Conservation (phyloP, 208 protist genomes). For the Endotrypanum monterogeii region DNA sequence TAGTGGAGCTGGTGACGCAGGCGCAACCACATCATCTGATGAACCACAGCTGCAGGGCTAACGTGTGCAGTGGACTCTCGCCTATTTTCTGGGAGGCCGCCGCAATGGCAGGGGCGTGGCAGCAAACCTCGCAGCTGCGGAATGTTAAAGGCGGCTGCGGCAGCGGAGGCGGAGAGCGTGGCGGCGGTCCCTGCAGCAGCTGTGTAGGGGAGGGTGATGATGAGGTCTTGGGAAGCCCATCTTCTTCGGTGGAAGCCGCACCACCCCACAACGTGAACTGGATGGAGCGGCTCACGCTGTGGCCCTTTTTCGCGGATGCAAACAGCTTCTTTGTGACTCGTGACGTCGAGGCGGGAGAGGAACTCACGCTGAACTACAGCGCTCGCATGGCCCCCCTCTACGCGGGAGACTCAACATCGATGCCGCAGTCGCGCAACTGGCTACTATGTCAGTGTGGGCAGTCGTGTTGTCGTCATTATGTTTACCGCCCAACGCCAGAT, state of each 20-base stretch:
- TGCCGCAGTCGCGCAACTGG: constrained; percentile 31
- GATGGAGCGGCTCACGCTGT: constrained; percentile 37
- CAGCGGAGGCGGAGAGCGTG: neutral
- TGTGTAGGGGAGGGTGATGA: neutral
- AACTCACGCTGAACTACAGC: constrained; percentile 78
- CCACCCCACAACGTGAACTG: constrained; percentile 10
- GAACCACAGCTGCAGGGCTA: constrained; percentile 78
- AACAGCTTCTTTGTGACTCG: constrained; percentile 77
- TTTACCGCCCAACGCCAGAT: constrained; percentile 37
- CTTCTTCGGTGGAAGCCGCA: neutral
- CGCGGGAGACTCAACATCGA: constrained; percentile 25
- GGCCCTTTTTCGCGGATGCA: constrained; percentile 59
- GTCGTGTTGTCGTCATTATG: constrained; percentile 55
- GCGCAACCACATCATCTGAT: constrained; percentile 70
- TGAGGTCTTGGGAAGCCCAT: neutral
- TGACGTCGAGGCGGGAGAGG: constrained; percentile 61
- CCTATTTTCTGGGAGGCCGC: constrained; percentile 60
- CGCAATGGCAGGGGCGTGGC: constrained; percentile 4
- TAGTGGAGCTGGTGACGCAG: constrained; percentile 69
- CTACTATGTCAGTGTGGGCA: constrained; percentile 57
- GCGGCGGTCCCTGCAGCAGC: neutral
- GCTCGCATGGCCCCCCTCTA: constrained; percentile 56
- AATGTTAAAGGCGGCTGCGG: neutral
- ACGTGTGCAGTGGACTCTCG: constrained; percentile 70
- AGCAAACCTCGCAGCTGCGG: neutral